Evolutionary conservation across 2,329 filamentous ascomycete genomes (phyloP).

Genomic region (Neurospora sp.): DNA sequence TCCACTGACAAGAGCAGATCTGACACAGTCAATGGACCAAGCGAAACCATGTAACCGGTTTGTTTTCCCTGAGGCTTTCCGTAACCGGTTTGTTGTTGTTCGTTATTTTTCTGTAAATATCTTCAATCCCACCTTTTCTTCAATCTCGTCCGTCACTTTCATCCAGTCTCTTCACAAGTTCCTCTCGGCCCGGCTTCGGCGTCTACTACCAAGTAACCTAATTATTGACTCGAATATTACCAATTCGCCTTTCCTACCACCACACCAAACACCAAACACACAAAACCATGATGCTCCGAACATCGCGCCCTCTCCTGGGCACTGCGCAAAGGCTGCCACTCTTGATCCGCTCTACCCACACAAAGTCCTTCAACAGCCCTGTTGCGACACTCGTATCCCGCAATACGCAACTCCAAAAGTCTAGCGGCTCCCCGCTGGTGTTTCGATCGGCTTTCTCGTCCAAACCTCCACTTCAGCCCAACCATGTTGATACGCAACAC

Average conservation of each 20-base stretch:
- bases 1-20: neutral
- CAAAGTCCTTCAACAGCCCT: neutral
- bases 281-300: conserved; percentile 11
- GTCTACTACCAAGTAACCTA: neutral
- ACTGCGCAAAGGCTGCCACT: conserved; percentile 2
- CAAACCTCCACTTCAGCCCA: conserved; percentile 21
- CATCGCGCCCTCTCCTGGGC: conserved; percentile 10
- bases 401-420: neutral
- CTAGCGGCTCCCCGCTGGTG: neutral
- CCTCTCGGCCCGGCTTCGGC: neutral
- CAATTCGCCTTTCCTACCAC: neutral
- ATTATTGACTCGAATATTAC: neutral
- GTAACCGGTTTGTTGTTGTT: neutral
- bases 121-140: neutral
- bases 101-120: neutral
- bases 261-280: neutral
- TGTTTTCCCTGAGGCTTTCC: neutral
- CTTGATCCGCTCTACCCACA: neutral
- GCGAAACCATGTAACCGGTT: neutral
- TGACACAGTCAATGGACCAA: neutral
- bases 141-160: neutral
- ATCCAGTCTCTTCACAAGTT: neutral
- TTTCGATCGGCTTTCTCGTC: conserved; percentile 14
- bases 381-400: neutral
- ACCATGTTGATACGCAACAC: conserved; percentile 40